Percentiles rank a stretch among this genome's conserved stretches.
Conservation (phyloP, 225 moss, liverwort and hornwort genomes). For the Antitrichia curtipendula region DNA sequence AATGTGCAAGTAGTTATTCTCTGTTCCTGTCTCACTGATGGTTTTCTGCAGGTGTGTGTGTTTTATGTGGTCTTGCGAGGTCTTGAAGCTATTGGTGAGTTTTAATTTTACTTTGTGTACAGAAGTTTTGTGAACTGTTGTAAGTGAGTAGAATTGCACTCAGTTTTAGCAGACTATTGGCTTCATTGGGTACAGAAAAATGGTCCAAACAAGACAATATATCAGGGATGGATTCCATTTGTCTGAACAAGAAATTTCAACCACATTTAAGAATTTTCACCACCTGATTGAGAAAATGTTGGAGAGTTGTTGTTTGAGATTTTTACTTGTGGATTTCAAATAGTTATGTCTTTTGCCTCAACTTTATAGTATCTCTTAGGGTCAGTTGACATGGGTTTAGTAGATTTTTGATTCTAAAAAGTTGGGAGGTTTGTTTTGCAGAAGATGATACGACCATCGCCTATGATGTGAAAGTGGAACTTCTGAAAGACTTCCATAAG, state of each 20-base stretch:
- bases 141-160: background rate
- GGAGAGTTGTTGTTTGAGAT: background rate
- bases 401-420: background rate
- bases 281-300: background rate
- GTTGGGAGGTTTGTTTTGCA: background rate
- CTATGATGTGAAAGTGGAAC: conserved; percentile 39
- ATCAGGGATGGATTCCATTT: background rate
- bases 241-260: background rate
- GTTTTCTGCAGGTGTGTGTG: conserved; percentile 16
- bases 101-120: background rate
- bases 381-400: background rate
- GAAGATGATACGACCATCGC: conserved; percentile 59
- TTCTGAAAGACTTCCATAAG: conserved; percentile 45
- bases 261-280: too few species aligned
- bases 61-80: conserved; percentile 29
- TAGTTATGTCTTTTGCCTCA: too few species aligned
- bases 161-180: background rate
- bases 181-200: background rate
- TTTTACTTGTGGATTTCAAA: background rate
- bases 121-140: background rate
- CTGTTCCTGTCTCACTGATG: background rate
- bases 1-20: background rate
- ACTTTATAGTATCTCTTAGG: background rate
- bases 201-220: background rate
- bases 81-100: conserved; percentile 18